Base-by-base conservation (phyloP, 306 rosid species). In the Benincasa hispida region DNA sequence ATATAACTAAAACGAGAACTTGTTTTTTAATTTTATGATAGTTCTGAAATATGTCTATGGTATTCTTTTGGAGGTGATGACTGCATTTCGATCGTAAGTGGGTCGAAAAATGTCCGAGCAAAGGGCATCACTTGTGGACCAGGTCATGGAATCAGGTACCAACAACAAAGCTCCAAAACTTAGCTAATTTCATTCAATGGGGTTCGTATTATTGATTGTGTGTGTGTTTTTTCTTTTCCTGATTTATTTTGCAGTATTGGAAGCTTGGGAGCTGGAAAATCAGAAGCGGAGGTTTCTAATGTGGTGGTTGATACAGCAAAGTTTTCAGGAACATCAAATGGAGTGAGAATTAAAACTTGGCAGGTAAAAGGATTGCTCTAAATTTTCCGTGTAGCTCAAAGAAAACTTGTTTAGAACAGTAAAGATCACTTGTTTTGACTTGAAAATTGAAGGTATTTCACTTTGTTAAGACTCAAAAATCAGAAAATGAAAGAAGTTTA, bases 71-170 rank as follows among this genome's bases (percentile, higher is more conserved):
- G 76, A 93, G 98, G 98, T 55, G 97, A 93, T 78, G 98, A 93
- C 37, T 93, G 98, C 37, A 89, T 93, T 76, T 93, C 98, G 27
- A 91, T 93, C 18, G 97, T 89, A 27, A 85, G 91, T 76, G 98
- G 97, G 8, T 93, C 98, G 37, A 57, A 75, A 69, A 79, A 87
- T 75, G 85, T 93, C 76, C 80, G 39, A 68, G 93, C 84, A 1
- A 83, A 66, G 1, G 81, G 78, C 60, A 84, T 93, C 59, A 84
- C n/a, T 18, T 93, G 98, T 57, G 98, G 98, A 66, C 98, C 98
- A 24, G 98, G 98, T 3, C 98, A 93, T 85, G 98, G 98, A 81
- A 93, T 93, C 77, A 93, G 98, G 98, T 93, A 12, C 56, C n/a
- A 24, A 69, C 7, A 24, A 66, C 30, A 10, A 3, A 66, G 32